Base-by-base conservation (phyloP, 345 rosid species). In the Mangifera indica region DNA sequence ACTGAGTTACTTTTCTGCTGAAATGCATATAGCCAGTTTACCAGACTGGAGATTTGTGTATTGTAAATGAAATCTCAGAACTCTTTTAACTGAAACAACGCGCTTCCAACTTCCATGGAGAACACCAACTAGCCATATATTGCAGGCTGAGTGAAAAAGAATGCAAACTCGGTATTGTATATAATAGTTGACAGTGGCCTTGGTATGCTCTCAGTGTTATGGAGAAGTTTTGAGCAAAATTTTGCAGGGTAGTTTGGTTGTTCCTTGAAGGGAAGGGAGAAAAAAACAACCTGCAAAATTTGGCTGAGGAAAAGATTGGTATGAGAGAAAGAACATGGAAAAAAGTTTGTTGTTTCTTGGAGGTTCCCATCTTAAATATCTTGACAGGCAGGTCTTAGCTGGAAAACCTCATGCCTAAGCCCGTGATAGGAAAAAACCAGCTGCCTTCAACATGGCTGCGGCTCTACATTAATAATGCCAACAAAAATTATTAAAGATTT, bases 1-100 rank as follows among this genome's bases (percentile, higher is more conserved):
- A 37, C 45, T 2, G 8, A 60, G 5, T 59, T 72, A 20, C 24
- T 44, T 66, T 49, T 40, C 37, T 29, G 4, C 61, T 32, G 25
- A 26, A 55, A 37, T 54, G 60, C 52, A 24, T 57, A 26, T 13
- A 22, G 12, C 37, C 32, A 29, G 22, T 65, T 53, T 26, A 25
- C 59, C 10, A 26, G 21, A 42, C 60, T 22, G 40, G 66, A 20
- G 32, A 51, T 72, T 34, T 24, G 5, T 57, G 49, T 20, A 53
- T 55, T 34, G 52, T 52, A 8, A 72, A 62, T 77, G 66, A 49
- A 61, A 62, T 54, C 51, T 53, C 48, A 29, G 60, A 66, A 37
- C 24, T 51, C 48, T 37, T 37, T 37, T 52, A 64, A 71, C 74
- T 64, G 40, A 5, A 42, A 14, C 53, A 5, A 48, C 5, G 29